A percentile compares a stretch with the other conserved stretches of the same genome.
Conservation (phyloP, 192 early-diverging fungal genomes). For the Coemansia sp. region DNA sequence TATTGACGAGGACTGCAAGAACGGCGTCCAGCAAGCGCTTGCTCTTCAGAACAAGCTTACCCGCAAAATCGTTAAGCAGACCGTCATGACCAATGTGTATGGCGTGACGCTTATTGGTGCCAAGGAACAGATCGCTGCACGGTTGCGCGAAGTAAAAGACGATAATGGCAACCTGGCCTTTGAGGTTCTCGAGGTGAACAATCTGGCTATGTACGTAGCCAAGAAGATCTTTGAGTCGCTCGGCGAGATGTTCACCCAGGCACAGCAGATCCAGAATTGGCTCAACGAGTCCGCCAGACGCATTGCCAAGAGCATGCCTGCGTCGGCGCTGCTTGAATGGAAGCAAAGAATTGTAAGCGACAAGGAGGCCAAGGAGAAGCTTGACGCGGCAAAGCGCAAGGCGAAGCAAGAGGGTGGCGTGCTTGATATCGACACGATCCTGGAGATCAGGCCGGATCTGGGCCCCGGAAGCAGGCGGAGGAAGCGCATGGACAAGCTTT, state of each 20-base stretch:
- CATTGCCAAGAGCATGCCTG: constrained; percentile 78
- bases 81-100: constrained; percentile 99
- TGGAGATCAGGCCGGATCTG: constrained; percentile 35
- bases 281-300: constrained; percentile 81
- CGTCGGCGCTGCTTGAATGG: constrained; percentile 46
- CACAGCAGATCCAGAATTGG: constrained; percentile 91
- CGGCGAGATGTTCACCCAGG: constrained; percentile 87
- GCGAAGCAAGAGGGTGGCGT: constrained; percentile 12
- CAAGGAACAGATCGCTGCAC: constrained; percentile 76
- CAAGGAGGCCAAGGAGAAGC: constrained; percentile 26
- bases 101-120: constrained; percentile 98
- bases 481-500: constrained; percentile 37
- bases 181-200: constrained; percentile 15
- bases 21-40: constrained; percentile 63
- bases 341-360: constrained; percentile 28
- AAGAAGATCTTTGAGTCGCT: constrained; percentile 81
- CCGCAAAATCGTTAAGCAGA: constrained; percentile 97
- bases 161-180: constrained; percentile 67
- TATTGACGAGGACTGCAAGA: constrained; percentile 67
- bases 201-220: constrained; percentile 72
- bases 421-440: constrained; percentile 20
- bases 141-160: constrained; percentile 76
- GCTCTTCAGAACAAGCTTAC: constrained; percentile 70
- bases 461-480: constrained; percentile 35
- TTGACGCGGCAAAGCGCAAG: constrained; percentile 18